phyloP scores from a whole-genome alignment of 225 moss, liverwort and hornwort species.

The Lunularia cruciata region DNA sequence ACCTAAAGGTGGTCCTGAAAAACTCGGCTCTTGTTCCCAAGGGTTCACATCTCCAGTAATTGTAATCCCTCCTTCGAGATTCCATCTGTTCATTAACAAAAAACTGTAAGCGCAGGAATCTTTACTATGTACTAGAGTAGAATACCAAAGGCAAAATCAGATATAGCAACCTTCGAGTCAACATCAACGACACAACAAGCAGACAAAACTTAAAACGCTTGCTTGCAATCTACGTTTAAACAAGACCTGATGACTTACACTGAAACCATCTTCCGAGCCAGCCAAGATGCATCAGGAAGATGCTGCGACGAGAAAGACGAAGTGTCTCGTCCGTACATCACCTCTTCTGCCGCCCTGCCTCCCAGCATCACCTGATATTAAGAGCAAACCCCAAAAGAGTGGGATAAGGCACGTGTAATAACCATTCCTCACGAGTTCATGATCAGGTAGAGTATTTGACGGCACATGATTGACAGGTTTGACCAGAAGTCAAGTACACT shows the following conservation, averaged over 20 bases:
- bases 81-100: constrained; percentile 55
- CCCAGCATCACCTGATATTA: constrained; percentile 73
- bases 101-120: neutral
- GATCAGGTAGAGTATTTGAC: too few relatives aligned
- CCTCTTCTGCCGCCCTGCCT: constrained; percentile 97
- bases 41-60: constrained; percentile 77
- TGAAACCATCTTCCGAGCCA: constrained; percentile 92
- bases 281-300: constrained; percentile 95
- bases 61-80: constrained; percentile 71
- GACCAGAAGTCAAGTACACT: neutral
- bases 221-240: neutral
- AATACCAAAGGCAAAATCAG: neutral
- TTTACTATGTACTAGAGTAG: neutral
- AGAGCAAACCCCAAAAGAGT: neutral
- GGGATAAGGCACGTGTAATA: too few relatives aligned
- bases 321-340: constrained; percentile 87
- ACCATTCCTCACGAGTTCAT: too few relatives aligned
- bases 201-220: neutral
- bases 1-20: constrained; percentile 71
- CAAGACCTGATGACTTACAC: constrained; percentile 31
- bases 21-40: constrained; percentile 57
- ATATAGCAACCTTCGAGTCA: neutral
- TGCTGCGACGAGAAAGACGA: constrained; percentile 81
- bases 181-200: neutral
- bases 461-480: too few relatives aligned